Evolutionary conservation across 2,329 filamentous ascomycete species (phyloP).

Genomic region (Pseudogymnoascus sp.): DNA sequence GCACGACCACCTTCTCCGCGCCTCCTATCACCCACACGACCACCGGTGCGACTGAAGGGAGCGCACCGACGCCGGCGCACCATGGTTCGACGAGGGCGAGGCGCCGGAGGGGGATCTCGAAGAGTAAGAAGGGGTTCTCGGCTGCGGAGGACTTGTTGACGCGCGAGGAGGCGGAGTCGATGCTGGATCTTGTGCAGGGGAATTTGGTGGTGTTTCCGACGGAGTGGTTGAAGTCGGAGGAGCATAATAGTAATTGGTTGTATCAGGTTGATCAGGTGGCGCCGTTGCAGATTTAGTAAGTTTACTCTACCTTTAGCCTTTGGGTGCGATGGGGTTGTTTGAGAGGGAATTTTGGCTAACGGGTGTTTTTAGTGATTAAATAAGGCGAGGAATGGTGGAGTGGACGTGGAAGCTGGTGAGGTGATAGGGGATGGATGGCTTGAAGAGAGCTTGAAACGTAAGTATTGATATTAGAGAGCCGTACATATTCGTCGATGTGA

Average conservation of each 20-base stretch:
- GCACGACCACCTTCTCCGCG: conserved; percentile 49
- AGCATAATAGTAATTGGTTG: conserved; percentile 90
- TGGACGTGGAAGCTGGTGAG: background rate
- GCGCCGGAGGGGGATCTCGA: conserved; percentile 61
- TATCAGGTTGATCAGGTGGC: conserved; percentile 95
- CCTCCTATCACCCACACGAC: background rate
- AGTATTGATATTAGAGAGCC: conserved; percentile 8
- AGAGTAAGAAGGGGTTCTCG: conserved; percentile 51
- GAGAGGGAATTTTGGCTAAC: background rate
- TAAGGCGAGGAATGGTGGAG: background rate
- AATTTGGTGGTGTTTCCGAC: conserved; percentile 89
- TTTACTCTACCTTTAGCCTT: conserved; percentile 20
- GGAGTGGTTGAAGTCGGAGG: conserved; percentile 88
- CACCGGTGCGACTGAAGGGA: background rate
- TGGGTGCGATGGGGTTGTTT: background rate
- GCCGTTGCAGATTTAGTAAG: conserved; percentile 94
- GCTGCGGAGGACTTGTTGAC: conserved; percentile 68
- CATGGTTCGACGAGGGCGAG: conserved; percentile 46
- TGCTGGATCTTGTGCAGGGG: conserved; percentile 77
- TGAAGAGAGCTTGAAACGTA: background rate
- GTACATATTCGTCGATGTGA: conserved; percentile 4
- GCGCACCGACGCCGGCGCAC: conserved; percentile 3
- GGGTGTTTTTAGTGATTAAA: background rate
- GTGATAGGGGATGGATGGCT: background rate
- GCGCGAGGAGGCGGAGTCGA: conserved; percentile 68